Conservation (phyloP, 441 rosid genomes). For the Gossypium schwendimanii region DNA sequence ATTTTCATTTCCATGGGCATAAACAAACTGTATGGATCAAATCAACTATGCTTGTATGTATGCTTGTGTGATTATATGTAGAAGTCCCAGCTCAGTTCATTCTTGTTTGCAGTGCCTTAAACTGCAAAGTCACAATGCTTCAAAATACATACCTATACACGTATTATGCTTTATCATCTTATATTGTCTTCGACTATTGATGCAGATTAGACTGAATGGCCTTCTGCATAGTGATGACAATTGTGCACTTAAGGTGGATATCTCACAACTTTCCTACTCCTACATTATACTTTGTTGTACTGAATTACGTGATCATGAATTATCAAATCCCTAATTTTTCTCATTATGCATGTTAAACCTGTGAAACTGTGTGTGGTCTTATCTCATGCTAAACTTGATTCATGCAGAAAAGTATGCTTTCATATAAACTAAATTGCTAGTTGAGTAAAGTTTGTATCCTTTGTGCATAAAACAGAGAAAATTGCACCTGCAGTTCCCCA, state of each 20-base stretch:
- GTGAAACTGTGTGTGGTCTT: neutral
- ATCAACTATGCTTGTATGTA: no score
- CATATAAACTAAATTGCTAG: neutral
- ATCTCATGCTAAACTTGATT: neutral
- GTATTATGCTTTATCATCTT: constrained; percentile 5
- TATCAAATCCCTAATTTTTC: neutral
- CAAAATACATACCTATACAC: neutral
- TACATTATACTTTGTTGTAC: neutral
- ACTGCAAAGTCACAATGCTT: no score
- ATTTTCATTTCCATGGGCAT: neutral
- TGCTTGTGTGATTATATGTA: neutral
- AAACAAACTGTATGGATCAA: no score
- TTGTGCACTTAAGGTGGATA: constrained; percentile 71
- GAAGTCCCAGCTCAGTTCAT: no score
- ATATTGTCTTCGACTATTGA: constrained; percentile 14
- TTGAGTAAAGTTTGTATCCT: neutral
- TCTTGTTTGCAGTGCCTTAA: no score
- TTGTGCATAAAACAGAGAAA: neutral
- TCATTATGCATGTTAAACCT: neutral
- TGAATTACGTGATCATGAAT: neutral
- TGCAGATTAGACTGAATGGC: constrained; percentile 88
- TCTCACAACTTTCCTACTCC: neutral
- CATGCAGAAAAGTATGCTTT: neutral
- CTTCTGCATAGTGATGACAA: constrained; percentile 79
- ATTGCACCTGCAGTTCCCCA: neutral